phyloP scores from a whole-genome alignment of 768 basidiomycete species.

The Lanmaoa rubissima region DNA sequence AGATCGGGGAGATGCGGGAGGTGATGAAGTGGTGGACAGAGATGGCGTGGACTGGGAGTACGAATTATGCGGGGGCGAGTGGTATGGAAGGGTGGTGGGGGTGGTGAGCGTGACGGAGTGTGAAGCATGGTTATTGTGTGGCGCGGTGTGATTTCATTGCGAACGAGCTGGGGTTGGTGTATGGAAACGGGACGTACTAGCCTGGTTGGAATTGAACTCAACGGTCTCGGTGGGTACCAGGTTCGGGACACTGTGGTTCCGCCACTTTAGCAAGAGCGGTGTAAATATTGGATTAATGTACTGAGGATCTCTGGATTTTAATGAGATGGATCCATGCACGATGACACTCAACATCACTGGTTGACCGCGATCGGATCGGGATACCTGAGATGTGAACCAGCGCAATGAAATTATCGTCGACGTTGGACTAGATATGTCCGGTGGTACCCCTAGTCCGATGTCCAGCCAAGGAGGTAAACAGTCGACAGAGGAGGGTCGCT shows the following conservation, averaged over 20 bases:
- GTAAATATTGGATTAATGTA: not conserved
- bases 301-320: not conserved
- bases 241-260: not conserved
- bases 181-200: not conserved
- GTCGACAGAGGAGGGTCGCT: too few relatives aligned
- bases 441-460: too few relatives aligned
- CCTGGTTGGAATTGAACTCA: not conserved
- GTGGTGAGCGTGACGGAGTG: conserved; percentile 9
- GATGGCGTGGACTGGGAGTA: conserved; percentile 19
- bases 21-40: conserved; percentile 10
- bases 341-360: not conserved
- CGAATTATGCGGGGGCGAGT: conserved; percentile 13
- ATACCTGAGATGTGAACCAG: not conserved
- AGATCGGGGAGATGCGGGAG: conserved; percentile 2
- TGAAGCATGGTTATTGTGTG: conserved; percentile 5
- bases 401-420: too few relatives aligned
- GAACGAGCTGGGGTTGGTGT: conserved; percentile 9
- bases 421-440: too few relatives aligned
- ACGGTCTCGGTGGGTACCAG: too few relatives aligned
- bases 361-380: not conserved
- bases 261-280: not conserved
- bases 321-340: not conserved
- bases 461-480: too few relatives aligned
- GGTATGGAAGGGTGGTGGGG: conserved; percentile 11
- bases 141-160: conserved; percentile 10